Evolutionary conservation across 169 alveolate genomes (phyloP).

Genomic region (Cryptosporidium sp.): DNA sequence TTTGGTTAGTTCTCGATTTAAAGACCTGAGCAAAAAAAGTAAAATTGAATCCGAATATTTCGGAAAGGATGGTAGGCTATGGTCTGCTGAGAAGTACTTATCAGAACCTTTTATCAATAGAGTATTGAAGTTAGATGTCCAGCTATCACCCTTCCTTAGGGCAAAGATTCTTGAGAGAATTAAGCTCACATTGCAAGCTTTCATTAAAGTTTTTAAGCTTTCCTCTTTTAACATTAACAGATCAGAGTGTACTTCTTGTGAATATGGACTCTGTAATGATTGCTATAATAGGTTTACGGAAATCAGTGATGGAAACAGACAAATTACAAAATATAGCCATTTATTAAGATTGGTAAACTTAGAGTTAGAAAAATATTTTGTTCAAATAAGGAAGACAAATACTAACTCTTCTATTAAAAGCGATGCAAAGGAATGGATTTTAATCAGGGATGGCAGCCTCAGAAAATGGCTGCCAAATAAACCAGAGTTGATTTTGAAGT

Average conservation of each 20-base stretch:
- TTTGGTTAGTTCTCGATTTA: not conserved
- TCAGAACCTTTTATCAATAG: conserved; percentile 25
- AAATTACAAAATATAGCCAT: not conserved
- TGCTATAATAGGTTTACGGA: not conserved
- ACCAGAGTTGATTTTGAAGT: not conserved
- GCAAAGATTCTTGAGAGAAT: conserved; percentile 49
- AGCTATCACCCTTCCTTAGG: not conserved
- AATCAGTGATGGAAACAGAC: not conserved
- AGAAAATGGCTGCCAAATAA: conserved; percentile 7
- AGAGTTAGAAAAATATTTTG: not conserved
- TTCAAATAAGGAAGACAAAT: not conserved
- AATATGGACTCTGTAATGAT: conserved; percentile 23
- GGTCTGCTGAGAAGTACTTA: conserved; percentile 46
- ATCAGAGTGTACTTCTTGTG: not conserved
- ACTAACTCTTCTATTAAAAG: not conserved
- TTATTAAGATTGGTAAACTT: not conserved
- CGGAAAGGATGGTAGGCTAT: conserved; percentile 24
- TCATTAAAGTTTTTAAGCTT: conserved; percentile 1
- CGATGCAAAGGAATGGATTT: not conserved
- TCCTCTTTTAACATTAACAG: not conserved
- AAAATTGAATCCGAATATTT: not conserved
- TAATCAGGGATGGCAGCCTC: conserved; percentile 5
- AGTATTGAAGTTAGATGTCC: not conserved
- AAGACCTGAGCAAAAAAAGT: not conserved
- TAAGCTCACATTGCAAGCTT: conserved; percentile 5